Evolutionary conservation across 148 eudicot species (phyloP).

Genomic region (Rhododendron griersonianum): DNA sequence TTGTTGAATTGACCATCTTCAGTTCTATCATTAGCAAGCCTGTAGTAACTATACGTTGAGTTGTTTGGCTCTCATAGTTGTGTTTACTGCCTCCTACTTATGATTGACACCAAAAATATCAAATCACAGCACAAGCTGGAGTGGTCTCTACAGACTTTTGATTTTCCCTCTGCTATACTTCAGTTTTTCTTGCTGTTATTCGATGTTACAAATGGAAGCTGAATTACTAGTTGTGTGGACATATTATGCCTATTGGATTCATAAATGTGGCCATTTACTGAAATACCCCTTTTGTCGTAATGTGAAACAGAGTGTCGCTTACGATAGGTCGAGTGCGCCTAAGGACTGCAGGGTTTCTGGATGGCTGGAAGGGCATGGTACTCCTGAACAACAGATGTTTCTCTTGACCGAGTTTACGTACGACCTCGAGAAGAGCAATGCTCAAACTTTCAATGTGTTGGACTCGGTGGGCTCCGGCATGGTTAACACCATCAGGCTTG

Average conservation of each 20-base stretch:
- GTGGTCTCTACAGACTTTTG: not conserved
- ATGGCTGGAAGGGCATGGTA: conserved; percentile 46
- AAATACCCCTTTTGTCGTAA: not conserved
- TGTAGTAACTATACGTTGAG: not conserved
- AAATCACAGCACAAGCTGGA: not conserved
- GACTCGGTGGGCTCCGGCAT: conserved; percentile 36
- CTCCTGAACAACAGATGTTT: conserved; percentile 30
- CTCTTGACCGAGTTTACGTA: conserved; percentile 75
- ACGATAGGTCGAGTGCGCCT: conserved; percentile 86
- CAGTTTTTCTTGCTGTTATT: not conserved
- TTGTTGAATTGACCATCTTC: not conserved
- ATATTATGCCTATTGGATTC: not conserved
- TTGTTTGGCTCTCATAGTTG: not conserved
- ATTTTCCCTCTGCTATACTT: not conserved
- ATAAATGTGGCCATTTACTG: not conserved
- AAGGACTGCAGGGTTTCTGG: conserved; percentile 72
- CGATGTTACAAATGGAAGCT: not conserved
- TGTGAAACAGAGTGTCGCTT: conserved; percentile 71
- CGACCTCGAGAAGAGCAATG: conserved; percentile 85
- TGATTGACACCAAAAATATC: not conserved
- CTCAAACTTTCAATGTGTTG: conserved; percentile 63
- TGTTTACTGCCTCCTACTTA: not conserved
- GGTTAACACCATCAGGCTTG: conserved; percentile 63
- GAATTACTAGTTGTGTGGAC: not conserved
- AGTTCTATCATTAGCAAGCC: not conserved